Evolutionary conservation across 1,139 yeast genomes (phyloP).

Genomic region (Magnusiomyces magnusii): DNA sequence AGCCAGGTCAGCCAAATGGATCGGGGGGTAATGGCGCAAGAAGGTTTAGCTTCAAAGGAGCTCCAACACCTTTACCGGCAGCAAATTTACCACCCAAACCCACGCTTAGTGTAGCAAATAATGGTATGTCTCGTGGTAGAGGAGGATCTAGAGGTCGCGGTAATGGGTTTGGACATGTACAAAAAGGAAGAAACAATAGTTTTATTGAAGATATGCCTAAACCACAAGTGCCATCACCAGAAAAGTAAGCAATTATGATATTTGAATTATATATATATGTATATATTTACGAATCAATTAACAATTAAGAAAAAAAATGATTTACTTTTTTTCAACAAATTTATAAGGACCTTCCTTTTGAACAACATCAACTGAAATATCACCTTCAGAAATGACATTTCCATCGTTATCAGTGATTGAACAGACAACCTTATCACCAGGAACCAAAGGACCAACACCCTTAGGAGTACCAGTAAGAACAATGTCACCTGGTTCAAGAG

Average conservation of each 20-base stretch:
- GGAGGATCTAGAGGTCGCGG: neutral
- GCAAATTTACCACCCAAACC: neutral
- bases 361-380: conserved; percentile 49
- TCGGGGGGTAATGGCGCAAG: neutral
- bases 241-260: no score
- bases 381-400: conserved; percentile 42
- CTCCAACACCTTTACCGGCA: neutral
- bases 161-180: neutral
- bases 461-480: conserved; percentile 95
- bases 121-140: no score
- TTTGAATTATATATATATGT: neutral
- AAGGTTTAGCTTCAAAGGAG: neutral
- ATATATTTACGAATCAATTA: conserved; percentile 10
- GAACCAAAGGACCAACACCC: conserved; percentile 80
- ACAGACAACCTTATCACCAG: conserved; percentile 62
- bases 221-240: no score
- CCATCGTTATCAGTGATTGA: conserved; percentile 57
- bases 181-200: neutral
- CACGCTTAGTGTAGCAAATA: neutral
- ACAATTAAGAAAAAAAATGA: no score
- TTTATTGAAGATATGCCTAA: neutral
- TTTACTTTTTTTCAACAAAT: conserved; percentile 33
- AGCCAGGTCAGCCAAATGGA: neutral
- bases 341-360: conserved; percentile 76
- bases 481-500: conserved; percentile 83